phyloP scores from a whole-genome alignment of 495 filamentous ascomycete species.

The Pyrenula aspistea region DNA sequence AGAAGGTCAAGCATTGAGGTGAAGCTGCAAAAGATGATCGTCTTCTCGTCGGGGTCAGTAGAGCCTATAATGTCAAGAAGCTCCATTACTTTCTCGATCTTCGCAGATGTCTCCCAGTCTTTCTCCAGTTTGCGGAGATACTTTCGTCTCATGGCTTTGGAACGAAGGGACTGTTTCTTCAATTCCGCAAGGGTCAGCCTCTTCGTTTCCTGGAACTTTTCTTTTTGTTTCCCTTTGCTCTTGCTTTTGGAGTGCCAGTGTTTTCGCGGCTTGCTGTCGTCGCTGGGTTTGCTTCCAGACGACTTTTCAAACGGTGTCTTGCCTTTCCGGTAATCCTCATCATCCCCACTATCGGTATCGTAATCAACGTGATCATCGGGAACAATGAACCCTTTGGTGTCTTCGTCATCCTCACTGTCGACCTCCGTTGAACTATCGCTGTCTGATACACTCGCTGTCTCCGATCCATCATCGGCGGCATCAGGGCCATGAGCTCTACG shows the following conservation, averaged over 20 bases:
- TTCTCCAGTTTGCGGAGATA: conserved; percentile 55
- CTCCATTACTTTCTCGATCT: conserved; percentile 64
- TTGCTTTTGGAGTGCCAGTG: conserved; percentile 13
- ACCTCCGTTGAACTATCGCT: conserved; percentile 18
- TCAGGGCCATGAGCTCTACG: conserved; percentile 59
- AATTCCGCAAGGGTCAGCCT: conserved; percentile 45
- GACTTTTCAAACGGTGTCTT: conserved; percentile 10
- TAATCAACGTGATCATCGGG: conserved; percentile 29
- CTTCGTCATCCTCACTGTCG: conserved; percentile 30
- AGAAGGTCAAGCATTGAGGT: conserved; percentile 86
- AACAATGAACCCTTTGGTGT: conserved; percentile 47
- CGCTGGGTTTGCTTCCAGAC: conserved; percentile 1
- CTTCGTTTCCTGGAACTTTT: conserved; percentile 25
- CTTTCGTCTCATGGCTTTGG: conserved; percentile 47
- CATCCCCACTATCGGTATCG: conserved; percentile 17
- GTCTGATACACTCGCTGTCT: conserved; percentile 20
- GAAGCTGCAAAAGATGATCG: conserved; percentile 88
- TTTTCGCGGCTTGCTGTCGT: conserved; percentile 1
- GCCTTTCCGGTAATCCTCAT: conserved; percentile 13
- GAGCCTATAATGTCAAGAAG: conserved; percentile 44
- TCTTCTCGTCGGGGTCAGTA: conserved; percentile 50
- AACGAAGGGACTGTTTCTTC: conserved; percentile 51
- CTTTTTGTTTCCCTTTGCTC: conserved; percentile 30
- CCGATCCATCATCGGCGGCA: conserved; percentile 23
- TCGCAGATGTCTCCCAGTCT: conserved; percentile 62